Evolutionary conservation across 352 stramenopile species (phyloP), one percentile per base, ranked within the genome.

Genomic region (Pythium dissimile): DNA sequence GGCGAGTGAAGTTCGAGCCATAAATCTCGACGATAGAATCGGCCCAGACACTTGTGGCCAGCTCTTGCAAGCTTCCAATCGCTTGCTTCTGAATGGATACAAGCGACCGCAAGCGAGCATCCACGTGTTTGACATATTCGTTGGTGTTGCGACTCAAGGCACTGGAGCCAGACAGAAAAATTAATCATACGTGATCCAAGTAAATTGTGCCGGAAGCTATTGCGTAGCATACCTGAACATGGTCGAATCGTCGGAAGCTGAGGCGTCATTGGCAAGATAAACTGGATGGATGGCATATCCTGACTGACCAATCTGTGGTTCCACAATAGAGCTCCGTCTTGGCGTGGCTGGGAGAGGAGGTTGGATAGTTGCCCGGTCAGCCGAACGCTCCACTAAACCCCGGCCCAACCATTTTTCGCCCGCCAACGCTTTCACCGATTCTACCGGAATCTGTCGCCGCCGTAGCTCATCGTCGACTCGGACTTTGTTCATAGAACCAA

Each of bases 1-100:
- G 74, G n/a, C 87, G 84, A 1, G 95, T 99, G 39, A 96, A 96
- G 67, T 93, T 98, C 27, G 94, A 98, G 21, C 97, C 97, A 62
- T 98, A 99, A 16, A 98, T 77, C 51, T 98, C 96, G 28, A 99
- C 89, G 35, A 93, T 63, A 39, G 86, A 85, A 59, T 97, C 83
- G 21, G 84, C 70, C 92, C 93, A 98, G 9, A 98, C 31, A 2
- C 58, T 69, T 4, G 20, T 18, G 5, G 38, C 55, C 20, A 55
- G 23, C 26, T 57, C 55, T 37, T 69, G 49, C 42, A 69, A 41
- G 18, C 50, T 53, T 1, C 11, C 2, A 18, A 69, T 41, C 10
- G 62, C 62, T n/a, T 34, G 39, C 15, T 86, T 72, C 27, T 91
- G 79, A 32, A 76, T 41, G 20, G 41, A 48, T 54, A 77, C 62